These are phyloP conservation scores for Ophiostoma montium DNA, from an alignment of 2,329 filamentous ascomycete genomes.

Conservation along the genomic window DNA sequence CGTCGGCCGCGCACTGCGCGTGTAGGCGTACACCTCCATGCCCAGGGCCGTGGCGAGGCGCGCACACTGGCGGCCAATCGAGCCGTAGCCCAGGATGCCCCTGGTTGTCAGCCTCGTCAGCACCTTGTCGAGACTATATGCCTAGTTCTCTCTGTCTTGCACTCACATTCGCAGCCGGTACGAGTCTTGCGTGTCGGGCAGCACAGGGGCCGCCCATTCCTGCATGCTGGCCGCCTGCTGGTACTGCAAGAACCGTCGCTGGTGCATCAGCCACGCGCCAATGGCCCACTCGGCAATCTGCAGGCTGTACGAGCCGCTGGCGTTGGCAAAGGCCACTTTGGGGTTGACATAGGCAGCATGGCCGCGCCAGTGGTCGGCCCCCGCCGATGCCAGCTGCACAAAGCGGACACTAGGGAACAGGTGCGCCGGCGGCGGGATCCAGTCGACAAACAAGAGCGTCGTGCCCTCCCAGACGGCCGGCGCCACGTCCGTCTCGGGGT, in stretches of 20 bases:
- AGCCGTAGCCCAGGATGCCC: constrained; percentile 30
- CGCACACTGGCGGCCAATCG: constrained; percentile 30
- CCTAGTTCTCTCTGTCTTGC: constrained; percentile 20
- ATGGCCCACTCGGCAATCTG: constrained; percentile 22
- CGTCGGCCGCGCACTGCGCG: constrained; percentile 36
- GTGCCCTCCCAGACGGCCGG: not conserved
- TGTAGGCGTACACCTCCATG: constrained; percentile 56
- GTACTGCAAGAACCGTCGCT: not conserved
- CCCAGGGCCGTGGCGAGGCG: constrained; percentile 43
- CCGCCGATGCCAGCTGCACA: constrained; percentile 31
- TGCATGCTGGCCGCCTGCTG: not conserved
- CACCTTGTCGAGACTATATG: constrained; percentile 10
- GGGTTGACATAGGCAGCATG: constrained; percentile 22
- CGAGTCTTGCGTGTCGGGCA: constrained; percentile 19
- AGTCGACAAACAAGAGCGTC: not conserved
- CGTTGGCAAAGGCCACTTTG: constrained; percentile 25
- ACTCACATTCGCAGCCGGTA: not conserved
- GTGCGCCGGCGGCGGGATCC: not conserved
- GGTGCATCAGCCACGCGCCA: constrained; percentile 16
- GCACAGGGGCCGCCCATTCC: not conserved
- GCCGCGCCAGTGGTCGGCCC: constrained; percentile 27
- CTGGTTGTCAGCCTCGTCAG: constrained; percentile 10
- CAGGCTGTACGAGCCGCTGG: constrained; percentile 24
- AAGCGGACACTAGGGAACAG: constrained; percentile 20
- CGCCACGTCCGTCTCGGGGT: not conserved